Evolutionary conservation across 2,329 filamentous ascomycete species (phyloP), one percentile per base, ranked within the genome.

Genomic region (Arthrobotrys pseudoclavata): DNA sequence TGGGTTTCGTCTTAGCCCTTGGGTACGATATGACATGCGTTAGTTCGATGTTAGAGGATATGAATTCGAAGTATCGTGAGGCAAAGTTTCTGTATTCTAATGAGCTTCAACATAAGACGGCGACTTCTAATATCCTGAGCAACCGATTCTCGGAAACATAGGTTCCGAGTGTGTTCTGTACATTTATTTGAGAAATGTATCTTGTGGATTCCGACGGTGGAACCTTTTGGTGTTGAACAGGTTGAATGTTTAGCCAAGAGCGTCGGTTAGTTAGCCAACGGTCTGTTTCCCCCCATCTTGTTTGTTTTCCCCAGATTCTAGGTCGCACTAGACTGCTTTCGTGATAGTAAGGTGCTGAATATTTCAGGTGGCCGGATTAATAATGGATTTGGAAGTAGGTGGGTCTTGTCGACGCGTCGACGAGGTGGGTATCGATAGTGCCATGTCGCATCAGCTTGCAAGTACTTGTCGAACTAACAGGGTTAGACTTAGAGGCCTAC

Each of bases 181-280:
- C 47, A 31, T 45, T 53, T 45, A 6, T 47, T 15, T 47, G 57
- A 10, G 37, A 34, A 63, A 63, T 48, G 55, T 60, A 60, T 63
- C 18, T n/a, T 63, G 53, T 48, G 53, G 53, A 74, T 68, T 64
- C 34, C 60, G 5, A 31, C 10, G 37, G 57, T 45, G 57, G 47
- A 18, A 66, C 42, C 45, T 45, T 74, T 62, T 74, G 69, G 69
- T 74, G 69, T 74, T 74, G 69, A 62, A 74, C 50, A 55, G 45
- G 61, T 74, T 67, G 69, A 53, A 74, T 74, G 61, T 74, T 66
- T 42, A 47, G 69, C 69, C 69, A 74, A 74, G 69, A 55, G 9
- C 12, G 42, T 74, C 69, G 69, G 69, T 74, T 74, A 74, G 69
- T 45, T 62, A 45, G 40, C 69, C 69, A 74, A 74, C 69, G 62